Conservation (phyloP, 176 grass and related monocot species). For the Oryza rufipogon region DNA sequence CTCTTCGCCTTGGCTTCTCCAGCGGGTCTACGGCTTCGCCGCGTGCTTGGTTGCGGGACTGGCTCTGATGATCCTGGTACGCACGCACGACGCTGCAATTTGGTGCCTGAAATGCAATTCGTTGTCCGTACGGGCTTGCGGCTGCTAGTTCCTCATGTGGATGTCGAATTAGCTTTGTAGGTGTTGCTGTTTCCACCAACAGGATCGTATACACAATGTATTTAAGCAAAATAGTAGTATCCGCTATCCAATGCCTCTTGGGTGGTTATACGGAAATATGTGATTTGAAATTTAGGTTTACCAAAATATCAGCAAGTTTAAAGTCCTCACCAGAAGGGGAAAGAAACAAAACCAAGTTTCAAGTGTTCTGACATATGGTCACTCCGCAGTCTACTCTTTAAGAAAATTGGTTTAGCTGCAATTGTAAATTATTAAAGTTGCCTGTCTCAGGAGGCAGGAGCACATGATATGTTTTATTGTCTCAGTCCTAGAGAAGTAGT, state of each 20-base stretch:
- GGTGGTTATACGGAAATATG: background rate
- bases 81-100: background rate
- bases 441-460: background rate
- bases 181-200: background rate
- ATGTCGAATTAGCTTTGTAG: constrained; percentile 1
- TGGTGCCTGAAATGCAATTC: background rate
- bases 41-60: constrained; percentile 66
- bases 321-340: no score
- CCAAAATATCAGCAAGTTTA: background rate
- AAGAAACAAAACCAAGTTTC: no score
- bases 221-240: background rate
- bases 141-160: constrained; percentile 1
- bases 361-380: no score
- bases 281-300: constrained; percentile 18
- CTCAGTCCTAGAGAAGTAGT: constrained; percentile 17
- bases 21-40: constrained; percentile 82
- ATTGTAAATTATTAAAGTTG: background rate
- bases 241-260: background rate
- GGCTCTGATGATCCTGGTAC: constrained; percentile 91
- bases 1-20: constrained; percentile 35
- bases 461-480: background rate
- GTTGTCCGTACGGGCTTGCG: background rate
- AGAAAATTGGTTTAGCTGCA: background rate
- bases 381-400: background rate
- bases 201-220: background rate